Percentiles rank a stretch among this genome's conserved stretches.
Evolutionary conservation across 441 rosid genomes (phyloP).

Genomic region (Rhodomyrtus psidioides): DNA sequence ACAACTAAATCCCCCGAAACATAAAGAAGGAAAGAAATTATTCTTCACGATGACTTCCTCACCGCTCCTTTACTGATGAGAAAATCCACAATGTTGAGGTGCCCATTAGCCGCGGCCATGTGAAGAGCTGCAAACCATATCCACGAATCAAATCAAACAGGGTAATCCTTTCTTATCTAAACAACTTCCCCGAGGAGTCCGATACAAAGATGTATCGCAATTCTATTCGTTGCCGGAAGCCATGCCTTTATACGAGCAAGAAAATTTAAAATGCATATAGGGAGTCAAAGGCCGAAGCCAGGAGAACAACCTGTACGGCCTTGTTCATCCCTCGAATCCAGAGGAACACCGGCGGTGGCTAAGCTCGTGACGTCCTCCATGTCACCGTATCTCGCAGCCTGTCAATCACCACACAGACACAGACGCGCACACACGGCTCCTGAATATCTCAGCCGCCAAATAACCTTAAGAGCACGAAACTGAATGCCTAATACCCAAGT

Average conservation of each 20-base stretch:
- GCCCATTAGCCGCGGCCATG: slow-evolving; percentile 97
- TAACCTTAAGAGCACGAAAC: background rate
- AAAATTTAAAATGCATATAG: background rate
- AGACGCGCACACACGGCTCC: background rate
- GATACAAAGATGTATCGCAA: background rate
- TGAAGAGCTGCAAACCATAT: slow-evolving; percentile 58
- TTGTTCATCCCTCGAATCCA: slow-evolving; percentile 66
- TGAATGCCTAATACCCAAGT: background rate
- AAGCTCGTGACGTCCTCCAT: slow-evolving; percentile 56
- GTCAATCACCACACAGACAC: background rate
- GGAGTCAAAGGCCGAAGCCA: background rate
- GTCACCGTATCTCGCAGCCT: slow-evolving; percentile 89
- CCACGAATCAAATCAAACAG: background rate
- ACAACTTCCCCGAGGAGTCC: background rate
- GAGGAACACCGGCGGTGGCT: slow-evolving; percentile 53
- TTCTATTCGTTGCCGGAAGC: background rate
- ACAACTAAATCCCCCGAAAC: background rate
- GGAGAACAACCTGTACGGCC: slow-evolving; percentile 60
- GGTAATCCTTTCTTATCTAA: background rate
- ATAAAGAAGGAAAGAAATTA: background rate
- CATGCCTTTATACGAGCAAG: background rate
- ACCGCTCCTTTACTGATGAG: slow-evolving; percentile 66
- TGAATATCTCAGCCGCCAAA: background rate
- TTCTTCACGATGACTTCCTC: slow-evolving; percentile 13
- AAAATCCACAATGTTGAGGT: slow-evolving; percentile 53